Base-by-base conservation (phyloP, 768 basidiomycete genomes). In the Phanerochaete carnosa region DNA sequence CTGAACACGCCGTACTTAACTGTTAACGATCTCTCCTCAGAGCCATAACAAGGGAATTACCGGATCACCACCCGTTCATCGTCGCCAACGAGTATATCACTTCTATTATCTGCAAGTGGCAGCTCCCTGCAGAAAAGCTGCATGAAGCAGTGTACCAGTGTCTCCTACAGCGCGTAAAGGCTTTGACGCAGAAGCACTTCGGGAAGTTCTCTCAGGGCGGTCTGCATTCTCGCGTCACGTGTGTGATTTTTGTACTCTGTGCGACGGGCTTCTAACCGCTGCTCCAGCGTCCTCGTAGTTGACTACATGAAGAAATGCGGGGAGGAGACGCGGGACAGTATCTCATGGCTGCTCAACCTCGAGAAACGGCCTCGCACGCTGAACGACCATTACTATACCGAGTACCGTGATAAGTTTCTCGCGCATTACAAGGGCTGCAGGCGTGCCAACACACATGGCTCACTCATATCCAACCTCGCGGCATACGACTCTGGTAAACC, bases 1-100 rank as follows among this genome's bases (percentile, higher is more conserved):
- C n/a, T n/a, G n/a, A n/a, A n/a, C n/a, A n/a, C n/a, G n/a, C n/a
- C n/a, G n/a, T n/a, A n/a, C n/a, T n/a, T n/a, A n/a, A n/a, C n/a
- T n/a, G n/a, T n/a, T n/a, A n/a, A n/a, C n/a, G n/a, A n/a, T n/a
- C n/a, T n/a, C n/a, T n/a, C n/a, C 28, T n/a, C 51, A 92, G 90
- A 25, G 83, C 89, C 1, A 79, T 85, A 3, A 86, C 88, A 0
- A 82, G 90, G 1, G 89, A 91, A 65, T 77, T 91, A 0, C 89
- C 88, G 0, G 85, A 82, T 15, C 79, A 81, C 61, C 87, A 83
- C 60, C 88, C 89, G 0, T 90, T 86, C 61, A 74, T 84, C 0
- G 84, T 90, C 0, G 82, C 84, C 50, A 69, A 76, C 12, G 66
- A 70, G 0, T 86, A 81, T 61, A 86, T 91, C 55, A 57, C 65